A percentile compares a stretch with the other conserved stretches of the same genome.
phyloP scores from a whole-genome alignment of 106 monocot species.

The Phalaenopsis equestris region DNA sequence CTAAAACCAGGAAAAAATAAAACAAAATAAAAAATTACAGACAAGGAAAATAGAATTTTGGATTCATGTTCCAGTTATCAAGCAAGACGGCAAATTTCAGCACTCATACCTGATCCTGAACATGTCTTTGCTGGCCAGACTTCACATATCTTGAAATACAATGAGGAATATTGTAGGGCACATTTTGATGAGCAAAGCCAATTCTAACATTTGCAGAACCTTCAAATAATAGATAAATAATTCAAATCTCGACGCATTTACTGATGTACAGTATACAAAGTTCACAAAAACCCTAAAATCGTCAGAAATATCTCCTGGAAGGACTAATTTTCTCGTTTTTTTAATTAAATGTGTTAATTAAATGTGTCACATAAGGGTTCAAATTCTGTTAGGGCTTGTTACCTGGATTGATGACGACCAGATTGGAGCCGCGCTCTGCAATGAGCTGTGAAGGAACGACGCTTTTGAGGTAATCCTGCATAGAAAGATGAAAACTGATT shows the following conservation, averaged over 20 bases:
- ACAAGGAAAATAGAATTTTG: background rate
- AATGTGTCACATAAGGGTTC: background rate
- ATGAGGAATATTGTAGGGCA: conserved; percentile 70
- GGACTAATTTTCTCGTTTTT: background rate
- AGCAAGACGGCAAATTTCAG: background rate
- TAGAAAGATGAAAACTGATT: background rate
- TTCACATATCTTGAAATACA: conserved; percentile 70
- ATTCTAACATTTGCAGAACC: conserved; percentile 91
- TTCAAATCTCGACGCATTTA: background rate
- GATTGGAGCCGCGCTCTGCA: conserved; percentile 70
- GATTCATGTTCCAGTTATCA: background rate
- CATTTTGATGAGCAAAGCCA: conserved; percentile 72
- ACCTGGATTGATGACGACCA: conserved; percentile 96
- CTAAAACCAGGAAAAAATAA: conserved; percentile 30
- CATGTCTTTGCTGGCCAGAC: conserved; percentile 13
- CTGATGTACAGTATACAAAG: background rate
- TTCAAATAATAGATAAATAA: conserved; percentile 14
- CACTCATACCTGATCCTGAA: conserved; percentile 56
- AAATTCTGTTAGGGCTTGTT: conserved; percentile 15
- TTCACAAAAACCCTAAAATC: background rate
- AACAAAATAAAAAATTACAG: background rate
- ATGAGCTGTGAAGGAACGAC: conserved; percentile 83
- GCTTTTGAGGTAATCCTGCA: conserved; percentile 70
- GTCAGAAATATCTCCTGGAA: background rate
- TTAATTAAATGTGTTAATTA: no score